These are phyloP conservation scores for Plasmopara muralis DNA, from an alignment of 352 stramenopile species.

Conservation along the genomic window DNA sequence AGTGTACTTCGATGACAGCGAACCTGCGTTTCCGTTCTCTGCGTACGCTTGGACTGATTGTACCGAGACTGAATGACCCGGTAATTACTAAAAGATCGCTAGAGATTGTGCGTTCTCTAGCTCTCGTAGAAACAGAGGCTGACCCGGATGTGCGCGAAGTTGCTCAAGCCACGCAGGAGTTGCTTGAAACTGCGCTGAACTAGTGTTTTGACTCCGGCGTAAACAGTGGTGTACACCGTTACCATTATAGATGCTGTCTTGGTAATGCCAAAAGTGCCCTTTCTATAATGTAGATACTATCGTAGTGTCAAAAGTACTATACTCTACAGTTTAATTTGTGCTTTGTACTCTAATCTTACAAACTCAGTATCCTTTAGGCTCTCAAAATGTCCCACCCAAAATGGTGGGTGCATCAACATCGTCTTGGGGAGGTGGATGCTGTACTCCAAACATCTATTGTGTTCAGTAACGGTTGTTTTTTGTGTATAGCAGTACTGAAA, in stretches of 20 bases:
- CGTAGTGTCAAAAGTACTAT: no score
- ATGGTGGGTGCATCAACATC: no score
- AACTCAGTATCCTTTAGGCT: no score
- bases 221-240: neutral
- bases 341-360: no score
- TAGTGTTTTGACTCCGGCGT: constrained; percentile 8
- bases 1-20: constrained; percentile 71
- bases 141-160: constrained; percentile 75
- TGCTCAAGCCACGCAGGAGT: constrained; percentile 43
- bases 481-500: no score
- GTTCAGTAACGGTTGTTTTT: no score
- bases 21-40: constrained; percentile 80
- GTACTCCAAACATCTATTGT: no score
- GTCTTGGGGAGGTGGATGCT: no score
- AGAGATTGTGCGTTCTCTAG: constrained; percentile 68
- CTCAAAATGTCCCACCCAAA: no score
- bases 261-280: neutral
- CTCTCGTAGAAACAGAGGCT: constrained; percentile 47
- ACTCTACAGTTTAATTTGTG: no score
- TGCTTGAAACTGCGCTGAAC: constrained; percentile 45
- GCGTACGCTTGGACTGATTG: constrained; percentile 55
- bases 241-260: neutral
- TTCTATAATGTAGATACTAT: no score
- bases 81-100: constrained; percentile 59
- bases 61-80: constrained; percentile 62